Percentiles rank a stretch among this genome's conserved stretches.
These are phyloP conservation scores for Cryphonectria parasitica DNA, from an alignment of 2,329 filamentous ascomycete species.

Conservation along the genomic window DNA sequence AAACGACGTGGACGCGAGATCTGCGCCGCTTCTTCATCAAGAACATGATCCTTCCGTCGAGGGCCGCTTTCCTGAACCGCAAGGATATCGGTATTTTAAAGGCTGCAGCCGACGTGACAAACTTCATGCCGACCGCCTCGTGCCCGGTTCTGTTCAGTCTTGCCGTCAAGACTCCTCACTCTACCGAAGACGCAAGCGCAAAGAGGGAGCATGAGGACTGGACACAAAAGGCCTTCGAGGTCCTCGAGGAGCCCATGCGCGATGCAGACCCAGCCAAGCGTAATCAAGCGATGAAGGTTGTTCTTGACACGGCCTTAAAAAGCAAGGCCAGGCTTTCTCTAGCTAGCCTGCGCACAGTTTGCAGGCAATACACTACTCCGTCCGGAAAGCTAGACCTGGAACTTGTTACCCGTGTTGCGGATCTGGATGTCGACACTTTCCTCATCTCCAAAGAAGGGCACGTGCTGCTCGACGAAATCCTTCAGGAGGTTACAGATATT, in stretches of 20 bases:
- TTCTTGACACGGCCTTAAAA: constrained; percentile 41
- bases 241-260: constrained; percentile 37
- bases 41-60: constrained; percentile 56
- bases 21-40: constrained; percentile 54
- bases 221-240: constrained; percentile 44
- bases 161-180: constrained; percentile 38
- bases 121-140: constrained; percentile 41
- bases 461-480: constrained; percentile 45
- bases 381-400: constrained; percentile 46
- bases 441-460: constrained; percentile 43
- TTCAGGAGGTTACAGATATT: constrained; percentile 40
- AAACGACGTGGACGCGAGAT: constrained; percentile 49
- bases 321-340: constrained; percentile 41
- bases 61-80: constrained; percentile 50
- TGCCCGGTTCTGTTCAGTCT: constrained; percentile 52
- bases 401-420: constrained; percentile 45
- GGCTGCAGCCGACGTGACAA: constrained; percentile 45
- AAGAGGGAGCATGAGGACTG: constrained; percentile 45
- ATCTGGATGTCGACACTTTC: constrained; percentile 54
- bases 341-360: constrained; percentile 47
- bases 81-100: constrained; percentile 47
- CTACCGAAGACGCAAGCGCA: constrained; percentile 43
- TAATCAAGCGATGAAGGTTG: constrained; percentile 35
- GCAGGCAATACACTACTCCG: constrained; percentile 46
- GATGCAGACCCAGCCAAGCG: constrained; percentile 30